These are phyloP conservation scores for Pseudopyricularia javanii DNA, from an alignment of 2,329 filamentous ascomycete genomes.

Conservation along the genomic window DNA sequence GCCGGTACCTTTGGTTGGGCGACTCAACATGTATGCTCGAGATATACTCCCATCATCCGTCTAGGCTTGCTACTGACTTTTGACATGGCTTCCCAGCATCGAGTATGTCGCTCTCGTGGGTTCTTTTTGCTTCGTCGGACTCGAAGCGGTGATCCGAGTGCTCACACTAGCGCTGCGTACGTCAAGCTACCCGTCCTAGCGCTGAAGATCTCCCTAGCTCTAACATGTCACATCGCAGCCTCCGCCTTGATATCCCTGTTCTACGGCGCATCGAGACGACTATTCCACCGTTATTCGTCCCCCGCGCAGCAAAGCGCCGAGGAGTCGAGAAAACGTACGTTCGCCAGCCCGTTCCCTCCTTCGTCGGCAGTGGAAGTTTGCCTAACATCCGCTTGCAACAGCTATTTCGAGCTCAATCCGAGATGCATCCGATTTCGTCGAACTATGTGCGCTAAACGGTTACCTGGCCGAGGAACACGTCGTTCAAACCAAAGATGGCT, in stretches of 20 bases:
- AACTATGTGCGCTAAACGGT: slow-evolving; percentile 82
- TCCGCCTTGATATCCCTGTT: slow-evolving; percentile 69
- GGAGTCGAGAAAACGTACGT: slow-evolving; percentile 51
- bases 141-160: slow-evolving; percentile 74
- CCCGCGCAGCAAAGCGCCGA: slow-evolving; percentile 56
- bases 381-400: slow-evolving; percentile 41
- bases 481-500: slow-evolving; percentile 88
- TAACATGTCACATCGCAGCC: slow-evolving; percentile 33
- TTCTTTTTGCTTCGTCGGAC: slow-evolving; percentile 69
- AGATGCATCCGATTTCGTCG: slow-evolving; percentile 81
- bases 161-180: slow-evolving; percentile 79
- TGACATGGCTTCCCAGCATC: slow-evolving; percentile 31
- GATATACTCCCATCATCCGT: not conserved
- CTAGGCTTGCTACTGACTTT: not conserved
- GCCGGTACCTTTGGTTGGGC: slow-evolving; percentile 40
- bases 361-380: not conserved
- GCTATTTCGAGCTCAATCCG: slow-evolving; percentile 66
- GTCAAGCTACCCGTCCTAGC: slow-evolving; percentile 17
- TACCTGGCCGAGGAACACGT: slow-evolving; percentile 95
- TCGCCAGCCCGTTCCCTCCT: slow-evolving; percentile 32
- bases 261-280: slow-evolving; percentile 67
- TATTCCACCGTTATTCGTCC: slow-evolving; percentile 71
- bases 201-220: slow-evolving; percentile 4
- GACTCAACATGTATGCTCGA: slow-evolving; percentile 30
- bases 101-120: slow-evolving; percentile 82